Percentiles rank a stretch among this genome's conserved stretches.
phyloP scores from a whole-genome alignment of 179 eudicot genomes.

The Actinidia arguta region DNA sequence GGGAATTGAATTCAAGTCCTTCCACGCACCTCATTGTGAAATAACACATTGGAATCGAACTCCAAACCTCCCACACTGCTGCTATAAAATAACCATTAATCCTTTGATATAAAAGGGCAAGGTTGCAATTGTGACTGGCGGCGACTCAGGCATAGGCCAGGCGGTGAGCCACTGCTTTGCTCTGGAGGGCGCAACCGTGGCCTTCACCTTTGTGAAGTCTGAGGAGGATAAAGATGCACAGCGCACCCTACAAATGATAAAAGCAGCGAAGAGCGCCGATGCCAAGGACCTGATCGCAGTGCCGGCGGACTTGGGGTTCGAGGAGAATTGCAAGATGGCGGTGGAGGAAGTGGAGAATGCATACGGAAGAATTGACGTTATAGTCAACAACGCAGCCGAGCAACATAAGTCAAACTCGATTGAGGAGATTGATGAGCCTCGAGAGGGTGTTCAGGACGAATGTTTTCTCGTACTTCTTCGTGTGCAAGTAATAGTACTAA shows the following conservation, averaged over 20 bases:
- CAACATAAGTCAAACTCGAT: constrained; percentile 62
- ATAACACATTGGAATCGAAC: too few relatives aligned
- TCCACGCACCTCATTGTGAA: too few relatives aligned
- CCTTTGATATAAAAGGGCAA: constrained; percentile 70
- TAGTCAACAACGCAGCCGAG: constrained; percentile 78
- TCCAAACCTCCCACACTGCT: not conserved
- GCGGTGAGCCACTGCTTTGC: constrained; percentile 76
- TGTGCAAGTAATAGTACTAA: constrained; percentile 47
- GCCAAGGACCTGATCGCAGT: constrained; percentile 75
- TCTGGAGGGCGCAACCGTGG: constrained; percentile 85
- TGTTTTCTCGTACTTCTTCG: constrained; percentile 75
- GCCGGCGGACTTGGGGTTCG: constrained; percentile 71
- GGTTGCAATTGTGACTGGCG: constrained; percentile 89
- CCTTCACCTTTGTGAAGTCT: constrained; percentile 80
- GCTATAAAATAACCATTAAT: not conserved
- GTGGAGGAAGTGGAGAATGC: constrained; percentile 71
- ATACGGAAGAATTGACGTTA: constrained; percentile 69
- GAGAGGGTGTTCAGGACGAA: constrained; percentile 88
- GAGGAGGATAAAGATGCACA: constrained; percentile 76
- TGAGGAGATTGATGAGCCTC: constrained; percentile 83
- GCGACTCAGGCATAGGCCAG: constrained; percentile 92
- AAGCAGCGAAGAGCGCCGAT: constrained; percentile 40
- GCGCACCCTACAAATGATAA: constrained; percentile 64
- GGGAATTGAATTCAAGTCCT: too few relatives aligned
- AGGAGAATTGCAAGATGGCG: constrained; percentile 71